Percentiles rank a stretch among this genome's conserved stretches.
Conservation (phyloP, 768 basidiomycete species). For the Strobilomyces confusus region DNA sequence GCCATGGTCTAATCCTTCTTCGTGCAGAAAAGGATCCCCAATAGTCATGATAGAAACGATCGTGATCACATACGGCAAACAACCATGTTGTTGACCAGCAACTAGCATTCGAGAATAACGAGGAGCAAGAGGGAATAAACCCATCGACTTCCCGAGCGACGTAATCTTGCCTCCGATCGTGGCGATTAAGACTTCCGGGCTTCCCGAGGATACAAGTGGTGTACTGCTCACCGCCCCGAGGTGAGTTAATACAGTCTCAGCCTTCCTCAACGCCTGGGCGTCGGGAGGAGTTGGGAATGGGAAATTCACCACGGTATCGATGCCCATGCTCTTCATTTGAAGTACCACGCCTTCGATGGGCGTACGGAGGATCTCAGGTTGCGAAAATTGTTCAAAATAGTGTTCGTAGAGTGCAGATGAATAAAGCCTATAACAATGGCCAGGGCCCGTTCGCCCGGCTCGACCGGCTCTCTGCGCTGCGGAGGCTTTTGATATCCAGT, state of each 20-base stretch:
- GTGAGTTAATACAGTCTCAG: constrained; percentile 75
- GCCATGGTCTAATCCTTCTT: constrained; percentile 55
- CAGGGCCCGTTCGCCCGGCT: constrained; percentile 96
- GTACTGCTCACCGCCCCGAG: constrained; percentile 71
- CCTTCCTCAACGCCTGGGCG: constrained; percentile 64
- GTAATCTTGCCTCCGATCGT: constrained; percentile 68
- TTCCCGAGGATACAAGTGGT: constrained; percentile 21
- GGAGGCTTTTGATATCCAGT: constrained; percentile 94
- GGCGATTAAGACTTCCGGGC: constrained; percentile 11
- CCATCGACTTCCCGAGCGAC: constrained; percentile 87
- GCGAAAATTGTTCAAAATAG: constrained; percentile 81
- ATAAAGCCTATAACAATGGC: constrained; percentile 96
- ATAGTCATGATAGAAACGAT: constrained; percentile 90
- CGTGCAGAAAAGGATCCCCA: constrained; percentile 92
- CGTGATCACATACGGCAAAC: constrained; percentile 86
- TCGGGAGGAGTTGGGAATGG: constrained; percentile 98
- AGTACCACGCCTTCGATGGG: constrained; percentile 96
- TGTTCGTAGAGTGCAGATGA: constrained; percentile 94
- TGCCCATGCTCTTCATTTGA: constrained; percentile 99
- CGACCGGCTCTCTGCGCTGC: constrained; percentile 93
- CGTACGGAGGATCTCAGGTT: constrained; percentile 91
- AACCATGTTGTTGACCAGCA: constrained; percentile 79
- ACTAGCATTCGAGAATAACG: constrained; percentile 96
- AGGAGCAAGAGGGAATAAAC: constrained; percentile 90
- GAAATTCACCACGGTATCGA: constrained; percentile 94